Evolutionary conservation across 345 rosid genomes (phyloP).

Genomic region (Ricinus communis): DNA sequence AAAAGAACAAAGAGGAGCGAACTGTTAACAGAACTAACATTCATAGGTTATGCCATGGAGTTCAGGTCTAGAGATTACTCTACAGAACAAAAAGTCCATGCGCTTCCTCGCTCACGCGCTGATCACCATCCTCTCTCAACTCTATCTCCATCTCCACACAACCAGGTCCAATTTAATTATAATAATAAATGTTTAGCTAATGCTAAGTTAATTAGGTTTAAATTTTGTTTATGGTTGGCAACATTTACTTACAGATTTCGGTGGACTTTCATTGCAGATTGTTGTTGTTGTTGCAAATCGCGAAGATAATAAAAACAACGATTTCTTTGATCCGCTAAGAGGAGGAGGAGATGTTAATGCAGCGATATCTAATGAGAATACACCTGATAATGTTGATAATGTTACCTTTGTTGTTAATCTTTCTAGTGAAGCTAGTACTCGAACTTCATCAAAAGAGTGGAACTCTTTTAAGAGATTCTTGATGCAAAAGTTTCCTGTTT

Average conservation of each 20-base stretch:
- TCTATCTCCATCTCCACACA: constrained; percentile 33
- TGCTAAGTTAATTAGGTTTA: too few relatives aligned
- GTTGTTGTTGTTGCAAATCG: constrained; percentile 21
- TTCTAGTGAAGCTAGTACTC: constrained; percentile 26
- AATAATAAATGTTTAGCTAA: neutral
- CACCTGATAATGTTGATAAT: constrained; percentile 24
- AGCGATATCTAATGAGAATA: constrained; percentile 26
- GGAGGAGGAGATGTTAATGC: constrained; percentile 38
- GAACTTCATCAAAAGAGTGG: constrained; percentile 62
- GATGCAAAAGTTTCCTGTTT: constrained; percentile 82
- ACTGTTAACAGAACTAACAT: too few relatives aligned
- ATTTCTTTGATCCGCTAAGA: constrained; percentile 75
- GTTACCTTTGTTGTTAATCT: constrained; percentile 18
- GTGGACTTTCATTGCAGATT: too few relatives aligned
- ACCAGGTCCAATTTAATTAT: constrained; percentile 34
- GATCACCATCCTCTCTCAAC: constrained; percentile 60
- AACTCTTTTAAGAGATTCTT: constrained; percentile 68
- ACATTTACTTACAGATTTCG: too few relatives aligned
- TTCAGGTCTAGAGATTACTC: constrained; percentile 66
- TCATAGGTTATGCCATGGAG: constrained; percentile 39
- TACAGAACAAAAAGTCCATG: constrained; percentile 40
- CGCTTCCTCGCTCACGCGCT: constrained; percentile 54
- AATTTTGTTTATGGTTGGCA: too few relatives aligned
- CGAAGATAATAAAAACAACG: constrained; percentile 18
- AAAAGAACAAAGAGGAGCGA: too few relatives aligned